Evolutionary conservation across 2,329 filamentous ascomycete genomes (phyloP), one percentile per base, ranked within the genome.

Genomic region (Venturia effusa): DNA sequence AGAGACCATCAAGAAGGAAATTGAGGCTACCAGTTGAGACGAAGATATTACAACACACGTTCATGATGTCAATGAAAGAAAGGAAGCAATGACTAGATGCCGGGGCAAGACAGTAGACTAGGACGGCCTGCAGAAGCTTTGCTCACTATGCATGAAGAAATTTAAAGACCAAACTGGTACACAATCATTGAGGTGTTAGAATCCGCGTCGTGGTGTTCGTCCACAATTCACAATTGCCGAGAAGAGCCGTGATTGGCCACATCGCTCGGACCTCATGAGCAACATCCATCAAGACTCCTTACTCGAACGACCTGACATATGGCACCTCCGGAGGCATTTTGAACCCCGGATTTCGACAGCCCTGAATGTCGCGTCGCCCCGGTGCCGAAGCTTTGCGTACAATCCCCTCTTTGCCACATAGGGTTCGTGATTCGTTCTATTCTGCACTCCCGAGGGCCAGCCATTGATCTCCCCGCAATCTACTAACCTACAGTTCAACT

Each of bases 1-100:
- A 11, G 61, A 65, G 34, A 65, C 64, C 22, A 40, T 65, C 11
- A 64, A 59, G 54, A 63, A 60, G 62, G 60, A 64, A 27, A 61
- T 51, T 32, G 59, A 62, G 37, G 51, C 61, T 27, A 43, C 40
- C 32, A 43, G 15, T 43, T 60, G 59, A 60, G 34, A 43, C 39
- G 4, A 22, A 57, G 8, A 55, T 7, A 11, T 27, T 2, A 24
- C 10, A 17, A 19, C 15, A 55, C 15, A 17, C 15, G 2, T 10
- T 34, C 27, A 55, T 19, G 51, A 34, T 19, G n/a, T 32, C 13
- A n/a, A 55, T n/a, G 27, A 55, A n/a, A 7, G 51, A 19, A 34
- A 55, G 1, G 27, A 55, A 34, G 51, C 51, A 34, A 34, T 34
- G 51, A 19, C 5, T 34, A 55, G 13, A 34, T 55, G 24, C 15